Evolutionary conservation across 495 filamentous ascomycete species (phyloP).

Genomic region (Aspergillus diversus): DNA sequence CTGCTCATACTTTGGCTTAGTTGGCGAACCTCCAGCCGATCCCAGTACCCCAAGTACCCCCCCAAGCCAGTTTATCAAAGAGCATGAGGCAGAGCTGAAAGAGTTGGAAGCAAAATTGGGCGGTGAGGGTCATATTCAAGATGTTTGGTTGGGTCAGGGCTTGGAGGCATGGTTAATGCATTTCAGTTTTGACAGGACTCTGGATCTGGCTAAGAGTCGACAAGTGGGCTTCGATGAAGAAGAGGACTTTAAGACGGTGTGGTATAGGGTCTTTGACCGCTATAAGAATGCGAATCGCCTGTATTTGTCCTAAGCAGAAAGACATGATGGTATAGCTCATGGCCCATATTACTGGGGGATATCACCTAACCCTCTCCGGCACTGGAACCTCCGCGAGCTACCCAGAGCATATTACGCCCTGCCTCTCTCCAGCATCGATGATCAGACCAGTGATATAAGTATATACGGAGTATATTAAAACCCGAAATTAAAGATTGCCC

Average conservation of each 20-base stretch:
- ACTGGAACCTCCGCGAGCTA: too few relatives aligned
- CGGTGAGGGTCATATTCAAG: slow-evolving; percentile 2
- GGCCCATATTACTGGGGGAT: background rate
- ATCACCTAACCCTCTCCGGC: background rate
- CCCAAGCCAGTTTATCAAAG: slow-evolving; percentile 3
- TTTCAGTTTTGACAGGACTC: slow-evolving; percentile 4
- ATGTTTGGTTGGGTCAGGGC: slow-evolving; percentile 3
- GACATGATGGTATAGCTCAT: background rate
- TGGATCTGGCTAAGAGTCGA: slow-evolving; percentile 6
- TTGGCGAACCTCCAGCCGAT: slow-evolving; percentile 3
- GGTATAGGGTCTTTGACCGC: slow-evolving; percentile 7
- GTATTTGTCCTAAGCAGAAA: slow-evolving; percentile 4
- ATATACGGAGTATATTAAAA: too few relatives aligned
- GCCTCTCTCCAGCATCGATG: too few relatives aligned
- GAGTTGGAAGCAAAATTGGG: slow-evolving; percentile 6
- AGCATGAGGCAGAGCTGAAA: background rate
- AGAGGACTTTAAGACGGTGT: slow-evolving; percentile 3
- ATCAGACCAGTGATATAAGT: too few relatives aligned
- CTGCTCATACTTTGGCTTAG: slow-evolving; percentile 5
- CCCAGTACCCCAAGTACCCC: background rate
- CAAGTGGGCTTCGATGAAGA: slow-evolving; percentile 6
- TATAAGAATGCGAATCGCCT: slow-evolving; percentile 4
- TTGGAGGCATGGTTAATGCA: slow-evolving; percentile 7
- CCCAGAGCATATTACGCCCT: too few relatives aligned
- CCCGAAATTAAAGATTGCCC: too few relatives aligned